Percentiles rank a stretch among this genome's conserved stretches.
These are phyloP conservation scores for Leishmania mexicana DNA, from an alignment of 208 protist genomes.

Conservation along the genomic window DNA sequence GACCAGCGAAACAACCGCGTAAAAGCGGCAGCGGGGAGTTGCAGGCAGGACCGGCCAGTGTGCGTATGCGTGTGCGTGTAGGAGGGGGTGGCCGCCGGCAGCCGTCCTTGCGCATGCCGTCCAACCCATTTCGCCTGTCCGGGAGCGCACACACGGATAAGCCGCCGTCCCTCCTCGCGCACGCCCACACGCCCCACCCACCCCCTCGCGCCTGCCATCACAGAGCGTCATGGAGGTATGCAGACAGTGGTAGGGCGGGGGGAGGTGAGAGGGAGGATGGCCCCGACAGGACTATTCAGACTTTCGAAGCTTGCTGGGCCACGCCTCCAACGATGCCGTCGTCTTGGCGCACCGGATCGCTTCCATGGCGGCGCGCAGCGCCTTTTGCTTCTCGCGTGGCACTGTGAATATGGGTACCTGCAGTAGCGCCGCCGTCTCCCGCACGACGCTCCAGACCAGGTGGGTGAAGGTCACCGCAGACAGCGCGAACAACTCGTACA, in stretches of 20 bases:
- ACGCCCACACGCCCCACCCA: background rate
- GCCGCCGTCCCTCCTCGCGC: background rate
- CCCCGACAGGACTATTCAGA: background rate
- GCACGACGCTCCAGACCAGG: conserved; percentile 49
- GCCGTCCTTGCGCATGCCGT: too few species aligned
- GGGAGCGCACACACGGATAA: too few species aligned
- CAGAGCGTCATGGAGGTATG: background rate
- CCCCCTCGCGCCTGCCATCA: too few species aligned
- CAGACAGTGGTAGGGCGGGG: too few species aligned
- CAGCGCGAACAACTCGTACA: conserved; percentile 71
- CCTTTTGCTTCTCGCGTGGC: conserved; percentile 50
- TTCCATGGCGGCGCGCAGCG: conserved; percentile 26
- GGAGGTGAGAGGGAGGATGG: background rate
- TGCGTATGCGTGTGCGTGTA: background rate
- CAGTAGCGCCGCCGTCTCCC: conserved; percentile 49
- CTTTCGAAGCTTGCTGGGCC: background rate
- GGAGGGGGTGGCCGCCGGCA: background rate
- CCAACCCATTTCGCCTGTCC: too few species aligned
- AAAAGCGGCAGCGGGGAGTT: background rate
- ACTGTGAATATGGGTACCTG: conserved; percentile 66
- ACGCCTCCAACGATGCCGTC: conserved; percentile 10
- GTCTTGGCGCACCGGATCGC: conserved; percentile 8
- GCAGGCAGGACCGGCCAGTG: background rate
- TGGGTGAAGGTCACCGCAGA: conserved; percentile 61
- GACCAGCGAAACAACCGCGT: background rate